phyloP scores from a whole-genome alignment of 2,329 filamentous ascomycete genomes.

The Geosmithia flava region DNA sequence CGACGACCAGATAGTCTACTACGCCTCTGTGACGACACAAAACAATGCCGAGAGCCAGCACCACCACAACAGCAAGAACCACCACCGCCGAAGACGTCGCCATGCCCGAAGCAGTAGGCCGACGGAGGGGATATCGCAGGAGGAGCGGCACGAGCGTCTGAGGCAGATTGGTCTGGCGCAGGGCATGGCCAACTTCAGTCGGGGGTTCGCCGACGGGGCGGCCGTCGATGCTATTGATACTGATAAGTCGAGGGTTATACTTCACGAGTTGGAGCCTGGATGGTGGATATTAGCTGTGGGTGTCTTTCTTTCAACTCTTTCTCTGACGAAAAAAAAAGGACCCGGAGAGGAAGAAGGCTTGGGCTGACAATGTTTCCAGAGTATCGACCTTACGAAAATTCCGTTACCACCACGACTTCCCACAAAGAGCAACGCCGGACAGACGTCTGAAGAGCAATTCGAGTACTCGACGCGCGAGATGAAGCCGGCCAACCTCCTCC shows the following conservation, averaged over 20 bases:
- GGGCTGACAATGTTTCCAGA: slow-evolving; percentile 10
- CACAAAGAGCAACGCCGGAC: slow-evolving; percentile 24
- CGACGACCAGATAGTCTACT: slow-evolving; percentile 84
- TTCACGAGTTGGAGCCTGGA: slow-evolving; percentile 76
- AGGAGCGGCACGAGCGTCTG: slow-evolving; percentile 74
- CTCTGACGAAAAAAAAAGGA: neutral
- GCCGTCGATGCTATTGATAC: slow-evolving; percentile 81
- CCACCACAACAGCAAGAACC: slow-evolving; percentile 10
- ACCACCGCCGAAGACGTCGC: slow-evolving; percentile 24
- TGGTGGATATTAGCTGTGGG: slow-evolving; percentile 95
- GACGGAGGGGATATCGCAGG: slow-evolving; percentile 33
- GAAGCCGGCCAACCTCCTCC: slow-evolving; percentile 64
- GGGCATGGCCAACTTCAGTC: slow-evolving; percentile 89
- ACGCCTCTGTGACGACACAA: slow-evolving; percentile 42
- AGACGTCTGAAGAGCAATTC: slow-evolving; percentile 25
- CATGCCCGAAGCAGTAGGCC: slow-evolving; percentile 21
- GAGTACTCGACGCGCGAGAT: slow-evolving; percentile 90
- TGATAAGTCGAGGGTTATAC: slow-evolving; percentile 70
- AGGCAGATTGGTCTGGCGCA: slow-evolving; percentile 92
- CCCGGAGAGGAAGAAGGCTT: neutral
- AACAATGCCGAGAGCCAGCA: neutral
- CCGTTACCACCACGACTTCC: slow-evolving; percentile 45
- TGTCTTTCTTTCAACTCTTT: neutral
- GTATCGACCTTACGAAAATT: slow-evolving; percentile 64
- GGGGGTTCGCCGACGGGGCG: slow-evolving; percentile 69